These are phyloP conservation scores for Penicillium sp. DNA, from an alignment of 2,329 filamentous ascomycete species.

Conservation along the genomic window DNA sequence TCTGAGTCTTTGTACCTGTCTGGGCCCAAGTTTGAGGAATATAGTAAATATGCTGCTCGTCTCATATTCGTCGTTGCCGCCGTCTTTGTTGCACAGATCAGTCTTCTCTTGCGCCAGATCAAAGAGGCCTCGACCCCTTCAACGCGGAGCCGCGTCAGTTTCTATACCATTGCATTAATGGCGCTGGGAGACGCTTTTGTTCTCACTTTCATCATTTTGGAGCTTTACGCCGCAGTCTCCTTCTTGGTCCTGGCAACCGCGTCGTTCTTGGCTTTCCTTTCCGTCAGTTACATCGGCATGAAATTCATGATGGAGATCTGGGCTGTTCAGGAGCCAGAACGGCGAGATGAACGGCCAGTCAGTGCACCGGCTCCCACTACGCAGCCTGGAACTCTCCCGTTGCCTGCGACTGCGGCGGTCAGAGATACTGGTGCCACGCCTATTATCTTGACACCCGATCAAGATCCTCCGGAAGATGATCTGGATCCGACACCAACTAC, in stretches of 20 bases:
- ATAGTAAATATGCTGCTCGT: slow-evolving; percentile 51
- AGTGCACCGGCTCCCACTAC: slow-evolving; percentile 28
- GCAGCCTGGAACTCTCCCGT: slow-evolving; percentile 43
- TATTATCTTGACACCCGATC: slow-evolving; percentile 59
- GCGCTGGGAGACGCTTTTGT: slow-evolving; percentile 61
- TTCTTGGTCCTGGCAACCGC: slow-evolving; percentile 56
- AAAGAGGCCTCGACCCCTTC: slow-evolving; percentile 64
- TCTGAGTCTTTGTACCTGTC: slow-evolving; percentile 52
- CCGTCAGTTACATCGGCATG: slow-evolving; percentile 62
- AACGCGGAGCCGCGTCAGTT: slow-evolving; percentile 62
- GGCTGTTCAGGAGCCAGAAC: slow-evolving; percentile 55
- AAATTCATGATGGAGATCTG: slow-evolving; percentile 67
- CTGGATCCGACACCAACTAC: slow-evolving; percentile 32
- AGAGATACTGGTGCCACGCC: slow-evolving; percentile 52
- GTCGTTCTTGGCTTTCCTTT: slow-evolving; percentile 59
- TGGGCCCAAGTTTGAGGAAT: slow-evolving; percentile 59
- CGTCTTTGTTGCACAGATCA: slow-evolving; percentile 53
- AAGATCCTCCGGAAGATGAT: slow-evolving; percentile 49
- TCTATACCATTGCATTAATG: slow-evolving; percentile 62
- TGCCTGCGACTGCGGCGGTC: slow-evolving; percentile 51
- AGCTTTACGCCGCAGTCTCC: slow-evolving; percentile 55
- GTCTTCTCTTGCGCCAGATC: slow-evolving; percentile 60
- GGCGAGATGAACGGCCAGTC: slow-evolving; percentile 34
- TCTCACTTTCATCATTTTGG: slow-evolving; percentile 54
- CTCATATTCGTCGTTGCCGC: slow-evolving; percentile 54